phyloP scores from a whole-genome alignment of 306 rosid genomes.

The Cucurbita moschata region DNA sequence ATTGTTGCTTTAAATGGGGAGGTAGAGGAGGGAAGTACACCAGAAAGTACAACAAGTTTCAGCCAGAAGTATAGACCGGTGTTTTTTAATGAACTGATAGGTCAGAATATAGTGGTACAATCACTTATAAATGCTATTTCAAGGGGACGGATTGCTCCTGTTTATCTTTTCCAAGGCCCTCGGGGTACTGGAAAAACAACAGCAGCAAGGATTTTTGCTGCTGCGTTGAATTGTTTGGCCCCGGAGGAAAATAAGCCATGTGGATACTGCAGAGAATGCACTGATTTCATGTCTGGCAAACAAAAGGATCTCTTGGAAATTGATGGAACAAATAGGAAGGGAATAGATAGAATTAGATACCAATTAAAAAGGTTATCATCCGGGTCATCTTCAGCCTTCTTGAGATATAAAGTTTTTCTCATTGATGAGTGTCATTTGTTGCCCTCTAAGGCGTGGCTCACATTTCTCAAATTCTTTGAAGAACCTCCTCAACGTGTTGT shows the following conservation, averaged over 20 bases:
- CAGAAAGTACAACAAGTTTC: conserved; percentile 51
- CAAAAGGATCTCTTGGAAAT: conserved; percentile 58
- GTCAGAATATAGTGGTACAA: conserved; percentile 90
- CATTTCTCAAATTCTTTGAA: conserved; percentile 83
- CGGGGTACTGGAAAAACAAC: conserved; percentile 96
- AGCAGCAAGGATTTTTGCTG: conserved; percentile 77
- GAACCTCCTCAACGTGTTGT: conserved; percentile 77
- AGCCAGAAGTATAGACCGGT: conserved; percentile 74
- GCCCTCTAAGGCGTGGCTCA: conserved; percentile 84
- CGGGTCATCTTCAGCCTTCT: conserved; percentile 33
- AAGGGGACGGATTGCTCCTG: conserved; percentile 80
- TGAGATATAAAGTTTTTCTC: conserved; percentile 50
- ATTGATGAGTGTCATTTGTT: conserved; percentile 91
- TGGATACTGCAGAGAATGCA: conserved; percentile 79
- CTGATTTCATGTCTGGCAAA: conserved; percentile 56
- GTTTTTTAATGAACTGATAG: conserved; percentile 72
- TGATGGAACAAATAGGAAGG: conserved; percentile 75
- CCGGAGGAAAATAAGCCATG: conserved; percentile 74
- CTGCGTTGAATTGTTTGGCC: conserved; percentile 73
- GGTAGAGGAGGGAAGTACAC: conserved; percentile 62
- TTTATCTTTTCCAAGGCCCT: conserved; percentile 96
- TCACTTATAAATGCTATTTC: conserved; percentile 66
- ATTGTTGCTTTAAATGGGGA: conserved; percentile 61
- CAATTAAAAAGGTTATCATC: conserved; percentile 38
- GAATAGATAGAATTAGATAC: conserved; percentile 60